These are phyloP conservation scores for Euphorbia celastroides DNA, from an alignment of 441 rosid genomes.

Conservation along the genomic window DNA sequence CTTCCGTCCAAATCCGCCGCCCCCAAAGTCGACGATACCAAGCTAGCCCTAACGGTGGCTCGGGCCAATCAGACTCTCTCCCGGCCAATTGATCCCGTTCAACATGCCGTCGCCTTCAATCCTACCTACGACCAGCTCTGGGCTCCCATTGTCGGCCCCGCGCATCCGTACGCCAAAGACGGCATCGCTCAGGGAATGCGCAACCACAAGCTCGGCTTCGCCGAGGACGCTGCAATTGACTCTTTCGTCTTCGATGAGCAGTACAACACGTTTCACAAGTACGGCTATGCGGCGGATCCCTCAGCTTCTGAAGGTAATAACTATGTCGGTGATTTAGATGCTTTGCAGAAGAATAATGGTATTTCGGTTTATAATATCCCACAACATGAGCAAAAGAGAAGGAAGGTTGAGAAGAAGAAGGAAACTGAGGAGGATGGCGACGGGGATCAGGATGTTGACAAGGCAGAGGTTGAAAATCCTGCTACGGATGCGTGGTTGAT, in stretches of 20 bases:
- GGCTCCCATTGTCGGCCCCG: slow-evolving; percentile 88
- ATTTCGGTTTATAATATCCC: slow-evolving; percentile 79
- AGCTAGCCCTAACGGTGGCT: slow-evolving; percentile 73
- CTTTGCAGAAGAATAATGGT: slow-evolving; percentile 58
- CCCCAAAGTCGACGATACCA: slow-evolving; percentile 85
- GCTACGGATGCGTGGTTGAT: slow-evolving; percentile 67
- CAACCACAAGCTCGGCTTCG: slow-evolving; percentile 93
- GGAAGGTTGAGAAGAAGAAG: slow-evolving; percentile 57
- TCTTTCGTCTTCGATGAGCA: slow-evolving; percentile 93
- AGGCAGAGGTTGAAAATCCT: slow-evolving; percentile 65
- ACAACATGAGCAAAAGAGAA: slow-evolving; percentile 78
- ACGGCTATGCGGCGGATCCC: slow-evolving; percentile 91
- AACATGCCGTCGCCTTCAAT: slow-evolving; percentile 68
- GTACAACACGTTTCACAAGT: slow-evolving; percentile 82
- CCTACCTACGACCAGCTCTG: slow-evolving; percentile 92
- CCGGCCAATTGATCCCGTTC: slow-evolving; percentile 76
- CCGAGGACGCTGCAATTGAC: slow-evolving; percentile 82
- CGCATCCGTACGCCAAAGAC: slow-evolving; percentile 92
- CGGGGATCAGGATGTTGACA: slow-evolving; percentile 24
- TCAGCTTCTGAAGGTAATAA: slow-evolving; percentile 47
- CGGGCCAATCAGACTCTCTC: slow-evolving; percentile 45
- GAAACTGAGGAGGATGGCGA: slow-evolving; percentile 30
- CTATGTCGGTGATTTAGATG: slow-evolving; percentile 74
- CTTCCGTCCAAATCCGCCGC: slow-evolving; percentile 75
- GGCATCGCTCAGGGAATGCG: slow-evolving; percentile 98